Percentiles rank a stretch among this genome's conserved stretches.
Evolutionary conservation across 192 early-diverging fungal genomes (phyloP).

Genomic region (Paraglomus brasilianum): DNA sequence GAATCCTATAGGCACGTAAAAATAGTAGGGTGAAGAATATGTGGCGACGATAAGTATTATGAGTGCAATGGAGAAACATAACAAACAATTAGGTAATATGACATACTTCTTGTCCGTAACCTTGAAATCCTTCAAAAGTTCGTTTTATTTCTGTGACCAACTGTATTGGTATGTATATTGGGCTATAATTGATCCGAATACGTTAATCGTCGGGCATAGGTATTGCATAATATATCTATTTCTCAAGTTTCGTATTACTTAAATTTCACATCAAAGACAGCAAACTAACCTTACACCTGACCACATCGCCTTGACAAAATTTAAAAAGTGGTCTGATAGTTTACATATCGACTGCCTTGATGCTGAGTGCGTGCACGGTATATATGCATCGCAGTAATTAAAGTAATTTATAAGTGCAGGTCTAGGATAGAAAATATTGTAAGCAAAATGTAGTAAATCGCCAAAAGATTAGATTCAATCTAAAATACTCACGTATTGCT

Average conservation of each 20-base stretch:
- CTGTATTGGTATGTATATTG: slow-evolving; percentile 36
- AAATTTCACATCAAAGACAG: neutral
- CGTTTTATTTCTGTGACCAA: slow-evolving; percentile 42
- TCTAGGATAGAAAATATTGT: slow-evolving; percentile 9
- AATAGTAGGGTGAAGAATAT: neutral
- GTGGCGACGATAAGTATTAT: too few species aligned
- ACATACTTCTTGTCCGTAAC: slow-evolving; percentile 34
- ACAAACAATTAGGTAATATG: neutral
- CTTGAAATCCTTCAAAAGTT: slow-evolving; percentile 39
- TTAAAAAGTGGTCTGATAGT: slow-evolving; percentile 37
- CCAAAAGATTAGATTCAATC: neutral
- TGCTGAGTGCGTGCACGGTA: slow-evolving; percentile 33
- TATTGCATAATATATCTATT: neutral
- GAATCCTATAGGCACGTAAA: slow-evolving; percentile 31
- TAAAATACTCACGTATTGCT: slow-evolving; percentile 39
- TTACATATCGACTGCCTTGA: slow-evolving; percentile 34
- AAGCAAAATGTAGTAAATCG: neutral
- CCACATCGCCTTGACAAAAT: slow-evolving; percentile 44
- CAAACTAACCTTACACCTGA: slow-evolving; percentile 37
- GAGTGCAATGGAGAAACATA: neutral
- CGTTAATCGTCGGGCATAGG: neutral
- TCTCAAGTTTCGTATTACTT: neutral
- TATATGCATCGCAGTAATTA: slow-evolving; percentile 42
- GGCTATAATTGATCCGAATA: slow-evolving; percentile 21
- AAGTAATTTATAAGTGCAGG: slow-evolving; percentile 41